These are phyloP conservation scores for Rhizomucor miehei DNA, from an alignment of 371 early-diverging fungal species.

Conservation along the genomic window DNA sequence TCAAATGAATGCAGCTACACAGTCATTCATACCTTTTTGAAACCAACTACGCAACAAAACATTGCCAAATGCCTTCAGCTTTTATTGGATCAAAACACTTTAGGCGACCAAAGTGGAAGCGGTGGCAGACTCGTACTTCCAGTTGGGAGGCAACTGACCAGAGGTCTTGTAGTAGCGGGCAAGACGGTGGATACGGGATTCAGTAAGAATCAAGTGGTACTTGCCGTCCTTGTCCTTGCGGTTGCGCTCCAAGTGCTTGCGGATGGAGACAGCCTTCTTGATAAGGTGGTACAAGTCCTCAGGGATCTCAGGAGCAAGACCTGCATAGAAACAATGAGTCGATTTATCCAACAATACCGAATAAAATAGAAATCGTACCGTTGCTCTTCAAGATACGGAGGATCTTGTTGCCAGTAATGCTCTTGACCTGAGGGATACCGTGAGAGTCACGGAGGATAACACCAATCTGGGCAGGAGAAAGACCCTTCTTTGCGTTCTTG, in stretches of 20 bases:
- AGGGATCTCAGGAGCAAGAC: slow-evolving; percentile 96
- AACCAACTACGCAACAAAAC: neutral
- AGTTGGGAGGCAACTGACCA: slow-evolving; percentile 97
- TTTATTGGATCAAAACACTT: slow-evolving; percentile 4
- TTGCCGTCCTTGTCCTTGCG: slow-evolving; percentile 99
- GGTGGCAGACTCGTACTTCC: slow-evolving; percentile 84
- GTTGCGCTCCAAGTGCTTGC: slow-evolving; percentile 99
- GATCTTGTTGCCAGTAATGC: slow-evolving; percentile 96
- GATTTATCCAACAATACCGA: neutral
- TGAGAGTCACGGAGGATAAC: slow-evolving; percentile 97
- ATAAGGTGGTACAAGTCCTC: slow-evolving; percentile 99
- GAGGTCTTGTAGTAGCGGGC: slow-evolving; percentile 99
- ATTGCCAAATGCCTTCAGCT: too few species aligned
- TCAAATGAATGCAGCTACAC: too few species aligned
- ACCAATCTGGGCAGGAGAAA: slow-evolving; percentile 99
- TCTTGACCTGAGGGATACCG: slow-evolving; percentile 96
- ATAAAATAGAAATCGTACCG: slow-evolving; percentile 25
- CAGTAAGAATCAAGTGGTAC: slow-evolving; percentile 99
- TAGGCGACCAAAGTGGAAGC: slow-evolving; percentile 51
- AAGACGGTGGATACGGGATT: slow-evolving; percentile 99
- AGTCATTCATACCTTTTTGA: neutral
- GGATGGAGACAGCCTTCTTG: slow-evolving; percentile 99
- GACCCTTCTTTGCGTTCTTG: slow-evolving; percentile 99
- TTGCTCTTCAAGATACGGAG: slow-evolving; percentile 91
- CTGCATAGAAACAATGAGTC: neutral